These are phyloP conservation scores for Globisporangium paroecandrum DNA, from an alignment of 352 stramenopile genomes.

Conservation along the genomic window DNA sequence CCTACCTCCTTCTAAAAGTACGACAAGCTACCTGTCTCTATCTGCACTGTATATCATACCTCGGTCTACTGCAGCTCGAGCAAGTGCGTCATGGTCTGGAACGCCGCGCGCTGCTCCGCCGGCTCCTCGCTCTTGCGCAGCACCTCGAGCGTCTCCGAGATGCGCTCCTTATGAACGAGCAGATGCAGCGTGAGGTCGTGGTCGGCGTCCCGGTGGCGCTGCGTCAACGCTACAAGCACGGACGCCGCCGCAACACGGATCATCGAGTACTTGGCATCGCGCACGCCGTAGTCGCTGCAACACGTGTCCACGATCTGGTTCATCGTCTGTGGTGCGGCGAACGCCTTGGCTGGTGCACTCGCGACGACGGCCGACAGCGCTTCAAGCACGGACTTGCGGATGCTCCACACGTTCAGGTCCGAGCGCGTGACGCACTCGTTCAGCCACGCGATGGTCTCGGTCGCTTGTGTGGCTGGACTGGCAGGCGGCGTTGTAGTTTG, in stretches of 20 bases:
- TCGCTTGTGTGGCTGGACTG: conserved; percentile 6
- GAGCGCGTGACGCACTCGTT: conserved; percentile 30
- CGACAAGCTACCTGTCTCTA: background rate
- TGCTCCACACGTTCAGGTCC: conserved; percentile 60
- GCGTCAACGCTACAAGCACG: conserved; percentile 42
- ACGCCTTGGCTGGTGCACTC: conserved; percentile 20
- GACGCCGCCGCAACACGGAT: conserved; percentile 57
- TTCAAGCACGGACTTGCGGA: conserved; percentile 56
- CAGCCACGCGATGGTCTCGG: conserved; percentile 51
- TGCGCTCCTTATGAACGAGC: conserved; percentile 45
- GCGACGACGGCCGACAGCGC: conserved; percentile 33
- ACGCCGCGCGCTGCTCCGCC: conserved; percentile 57
- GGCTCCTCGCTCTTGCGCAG: conserved; percentile 54
- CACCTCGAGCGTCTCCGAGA: conserved; percentile 37
- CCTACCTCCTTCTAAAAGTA: background rate
- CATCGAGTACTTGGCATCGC: conserved; percentile 68
- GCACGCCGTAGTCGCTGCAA: conserved; percentile 51
- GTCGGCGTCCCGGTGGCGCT: conserved; percentile 24
- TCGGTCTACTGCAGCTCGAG: conserved; percentile 21
- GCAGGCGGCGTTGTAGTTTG: background rate
- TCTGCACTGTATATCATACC: background rate
- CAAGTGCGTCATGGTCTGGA: conserved; percentile 42
- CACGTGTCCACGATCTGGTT: conserved; percentile 39
- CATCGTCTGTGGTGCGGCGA: conserved; percentile 27
- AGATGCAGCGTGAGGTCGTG: conserved; percentile 39